These are phyloP conservation scores for Carex pumila DNA, from an alignment of 176 grass and related monocot genomes.

Conservation along the genomic window DNA sequence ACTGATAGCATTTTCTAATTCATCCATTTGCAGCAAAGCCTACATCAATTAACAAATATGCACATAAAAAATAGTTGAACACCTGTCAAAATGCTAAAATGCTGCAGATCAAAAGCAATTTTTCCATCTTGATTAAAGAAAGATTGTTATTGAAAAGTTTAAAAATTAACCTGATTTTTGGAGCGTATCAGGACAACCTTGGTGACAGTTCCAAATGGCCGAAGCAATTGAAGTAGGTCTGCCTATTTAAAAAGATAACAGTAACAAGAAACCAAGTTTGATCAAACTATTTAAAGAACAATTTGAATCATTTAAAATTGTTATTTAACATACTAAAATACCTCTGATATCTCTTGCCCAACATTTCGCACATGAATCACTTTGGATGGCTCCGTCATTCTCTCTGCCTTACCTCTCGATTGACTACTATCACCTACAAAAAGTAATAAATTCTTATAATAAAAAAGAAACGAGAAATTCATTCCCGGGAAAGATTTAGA, in stretches of 20 bases:
- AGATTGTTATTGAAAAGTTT: background rate
- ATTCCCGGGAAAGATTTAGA: background rate
- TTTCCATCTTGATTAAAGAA: background rate
- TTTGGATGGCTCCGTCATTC: slow-evolving; percentile 91
- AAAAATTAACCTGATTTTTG: slow-evolving; percentile 72
- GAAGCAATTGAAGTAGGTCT: slow-evolving; percentile 86
- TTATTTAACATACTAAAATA: background rate
- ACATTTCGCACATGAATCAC: slow-evolving; percentile 98
- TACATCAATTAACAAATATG: slow-evolving; percentile 7
- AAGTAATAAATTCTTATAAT: background rate
- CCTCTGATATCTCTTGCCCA: slow-evolving; percentile 88
- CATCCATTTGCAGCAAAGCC: slow-evolving; percentile 96
- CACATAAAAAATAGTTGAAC: background rate
- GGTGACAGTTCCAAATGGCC: slow-evolving; percentile 66
- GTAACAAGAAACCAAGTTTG: background rate
- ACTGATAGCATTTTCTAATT: slow-evolving; percentile 56
- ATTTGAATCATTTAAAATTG: background rate
- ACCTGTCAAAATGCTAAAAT: background rate
- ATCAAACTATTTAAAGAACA: background rate
- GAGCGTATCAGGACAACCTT: slow-evolving; percentile 83
- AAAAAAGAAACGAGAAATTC: background rate
- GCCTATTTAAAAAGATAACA: slow-evolving; percentile 32
- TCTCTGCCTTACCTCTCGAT: slow-evolving; percentile 11
- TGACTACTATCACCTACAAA: background rate
- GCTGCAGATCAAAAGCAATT: background rate